Evolutionary conservation across 805 yeast genomes (phyloP).

Genomic region (Saccharomycopsis vini): DNA sequence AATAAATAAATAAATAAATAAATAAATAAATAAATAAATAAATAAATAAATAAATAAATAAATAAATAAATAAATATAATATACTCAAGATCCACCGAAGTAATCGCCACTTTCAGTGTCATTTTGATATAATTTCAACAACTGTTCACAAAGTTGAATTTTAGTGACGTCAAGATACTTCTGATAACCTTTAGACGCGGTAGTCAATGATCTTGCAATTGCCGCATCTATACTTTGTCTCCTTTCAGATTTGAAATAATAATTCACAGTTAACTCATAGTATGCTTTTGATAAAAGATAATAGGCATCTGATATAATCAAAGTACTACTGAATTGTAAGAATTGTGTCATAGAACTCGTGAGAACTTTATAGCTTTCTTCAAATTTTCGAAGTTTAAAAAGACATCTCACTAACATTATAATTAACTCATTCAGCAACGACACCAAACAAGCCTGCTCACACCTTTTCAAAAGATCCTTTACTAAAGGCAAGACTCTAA

Average conservation of each 20-base stretch:
- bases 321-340: constrained; percentile 29
- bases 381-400: constrained; percentile 30
- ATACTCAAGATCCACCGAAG: too few species aligned
- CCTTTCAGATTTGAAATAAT: not conserved
- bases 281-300: not conserved
- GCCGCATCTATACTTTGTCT: not conserved
- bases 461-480: constrained; percentile 43
- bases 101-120: too few species aligned
- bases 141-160: too few species aligned
- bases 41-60: too few species aligned
- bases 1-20: too few species aligned
- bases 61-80: too few species aligned
- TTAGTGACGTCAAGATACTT: not conserved
- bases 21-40: too few species aligned
- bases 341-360: constrained; percentile 36
- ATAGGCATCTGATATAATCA: not conserved
- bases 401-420: constrained; percentile 38
- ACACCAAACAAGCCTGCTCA: constrained; percentile 35
- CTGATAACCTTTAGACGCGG: not conserved
- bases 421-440: constrained; percentile 38
- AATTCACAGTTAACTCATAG: not conserved
- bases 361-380: constrained; percentile 38
- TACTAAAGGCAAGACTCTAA: constrained; percentile 42
- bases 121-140: too few species aligned
- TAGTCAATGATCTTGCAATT: not conserved